These are phyloP conservation scores for Xanthoconium separans DNA, from an alignment of 1,284 basidiomycete species.

Conservation along the genomic window DNA sequence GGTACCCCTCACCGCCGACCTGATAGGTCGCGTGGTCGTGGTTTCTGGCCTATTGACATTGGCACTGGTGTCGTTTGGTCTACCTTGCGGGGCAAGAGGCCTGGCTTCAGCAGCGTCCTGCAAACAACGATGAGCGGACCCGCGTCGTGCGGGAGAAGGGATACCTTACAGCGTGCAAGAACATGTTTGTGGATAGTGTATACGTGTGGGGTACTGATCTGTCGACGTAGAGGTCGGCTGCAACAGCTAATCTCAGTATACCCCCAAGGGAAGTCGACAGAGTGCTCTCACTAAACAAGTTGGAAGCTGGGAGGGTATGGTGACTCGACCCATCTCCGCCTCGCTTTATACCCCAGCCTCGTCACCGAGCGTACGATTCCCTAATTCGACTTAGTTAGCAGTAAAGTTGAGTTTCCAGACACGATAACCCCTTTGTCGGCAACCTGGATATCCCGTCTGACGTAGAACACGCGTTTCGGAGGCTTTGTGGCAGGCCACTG, in stretches of 20 bases:
- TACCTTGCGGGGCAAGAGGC: conserved; percentile 2
- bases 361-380: background rate
- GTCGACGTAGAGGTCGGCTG: background rate
- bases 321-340: too few relatives aligned
- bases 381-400: background rate
- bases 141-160: background rate
- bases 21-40: conserved; percentile 2
- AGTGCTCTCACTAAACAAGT: conserved; percentile 3
- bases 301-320: background rate
- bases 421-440: background rate
- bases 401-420: background rate
- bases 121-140: conserved; percentile 3
- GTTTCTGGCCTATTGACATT: background rate
- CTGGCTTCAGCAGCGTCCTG: conserved; percentile 1
- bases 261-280: too few relatives aligned
- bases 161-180: conserved; percentile 2
- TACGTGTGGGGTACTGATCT: background rate
- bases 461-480: background rate
- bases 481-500: background rate
- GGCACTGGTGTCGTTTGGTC: conserved; percentile 4
- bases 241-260: conserved; percentile 1
- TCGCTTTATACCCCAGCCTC: too few relatives aligned
- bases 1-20: background rate
- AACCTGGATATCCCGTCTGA: background rate
- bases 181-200: conserved; percentile 1